phyloP scores from a whole-genome alignment of 2,329 filamentous ascomycete genomes.

The Stachybotrys echinatus region DNA sequence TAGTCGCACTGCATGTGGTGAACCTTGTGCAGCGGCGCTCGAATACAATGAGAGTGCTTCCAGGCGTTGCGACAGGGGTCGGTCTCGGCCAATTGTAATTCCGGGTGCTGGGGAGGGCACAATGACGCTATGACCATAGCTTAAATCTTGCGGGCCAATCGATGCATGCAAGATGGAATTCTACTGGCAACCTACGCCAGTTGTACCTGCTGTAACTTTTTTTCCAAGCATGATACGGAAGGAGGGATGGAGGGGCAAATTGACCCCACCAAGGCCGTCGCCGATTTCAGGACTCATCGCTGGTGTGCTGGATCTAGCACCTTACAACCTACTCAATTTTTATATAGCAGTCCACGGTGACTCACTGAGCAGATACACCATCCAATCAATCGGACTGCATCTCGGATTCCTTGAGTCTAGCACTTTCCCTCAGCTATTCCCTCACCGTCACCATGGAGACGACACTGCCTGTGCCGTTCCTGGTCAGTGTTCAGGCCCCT shows the following conservation, averaged over 20 bases:
- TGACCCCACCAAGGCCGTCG: neutral
- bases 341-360: no score
- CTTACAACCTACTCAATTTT: no score
- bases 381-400: no score
- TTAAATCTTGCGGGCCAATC: conserved; percentile 16
- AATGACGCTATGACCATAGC: conserved; percentile 25
- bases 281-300: neutral
- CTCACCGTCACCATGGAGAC: conserved; percentile 49
- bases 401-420: no score
- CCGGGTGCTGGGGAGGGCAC: conserved; percentile 15
- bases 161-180: neutral
- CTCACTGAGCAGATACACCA: no score
- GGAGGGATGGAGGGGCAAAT: neutral
- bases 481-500: conserved; percentile 51
- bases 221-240: no score
- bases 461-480: conserved; percentile 57
- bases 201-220: neutral
- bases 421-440: no score
- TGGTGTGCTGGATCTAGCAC: neutral
- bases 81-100: conserved; percentile 2
- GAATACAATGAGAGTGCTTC: no score
- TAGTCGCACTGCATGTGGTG: no score
- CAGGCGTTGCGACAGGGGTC: no score
- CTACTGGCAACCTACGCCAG: no score
- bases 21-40: no score